phyloP scores from a whole-genome alignment of 768 basidiomycete species.

The Serendipita sp. region DNA sequence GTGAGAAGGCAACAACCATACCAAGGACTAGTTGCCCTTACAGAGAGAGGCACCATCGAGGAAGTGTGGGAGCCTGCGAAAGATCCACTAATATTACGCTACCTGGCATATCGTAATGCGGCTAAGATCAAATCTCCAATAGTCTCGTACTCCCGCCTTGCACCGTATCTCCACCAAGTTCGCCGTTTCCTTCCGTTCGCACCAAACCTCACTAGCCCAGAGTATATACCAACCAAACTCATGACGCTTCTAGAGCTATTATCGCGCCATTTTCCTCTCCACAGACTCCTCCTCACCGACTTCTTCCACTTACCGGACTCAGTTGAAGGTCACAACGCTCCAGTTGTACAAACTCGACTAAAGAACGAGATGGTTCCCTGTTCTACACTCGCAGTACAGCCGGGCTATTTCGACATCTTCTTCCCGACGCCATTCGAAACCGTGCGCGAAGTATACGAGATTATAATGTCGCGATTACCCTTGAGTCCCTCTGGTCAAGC shows the following conservation, averaged over 20 bases:
- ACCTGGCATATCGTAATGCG: slow-evolving; percentile 49
- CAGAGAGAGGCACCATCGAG: slow-evolving; percentile 65
- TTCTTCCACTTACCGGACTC: slow-evolving; percentile 80
- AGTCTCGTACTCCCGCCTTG: slow-evolving; percentile 40
- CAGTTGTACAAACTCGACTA: slow-evolving; percentile 91
- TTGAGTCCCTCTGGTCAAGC: slow-evolving; percentile 18
- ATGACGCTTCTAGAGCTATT: slow-evolving; percentile 71
- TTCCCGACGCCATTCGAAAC: slow-evolving; percentile 86
- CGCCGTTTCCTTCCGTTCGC: slow-evolving; percentile 69
- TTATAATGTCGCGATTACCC: slow-evolving; percentile 47
- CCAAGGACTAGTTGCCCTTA: slow-evolving; percentile 69
- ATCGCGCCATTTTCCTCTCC: slow-evolving; percentile 70
- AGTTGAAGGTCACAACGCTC: slow-evolving; percentile 60
- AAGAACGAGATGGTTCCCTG: slow-evolving; percentile 76
- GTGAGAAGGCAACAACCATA: slow-evolving; percentile 60
- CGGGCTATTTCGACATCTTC: slow-evolving; percentile 96
- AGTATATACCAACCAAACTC: slow-evolving; percentile 87
- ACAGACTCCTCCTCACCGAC: slow-evolving; percentile 88
- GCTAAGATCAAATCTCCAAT: slow-evolving; percentile 40
- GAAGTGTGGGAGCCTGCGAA: slow-evolving; percentile 68
- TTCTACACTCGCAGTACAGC: slow-evolving; percentile 77
- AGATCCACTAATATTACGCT: slow-evolving; percentile 70
- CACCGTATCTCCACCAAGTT: slow-evolving; percentile 41
- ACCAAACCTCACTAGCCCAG: slow-evolving; percentile 71
- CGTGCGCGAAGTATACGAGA: slow-evolving; percentile 82